A percentile compares a stretch with the other conserved stretches of the same genome.
These are phyloP conservation scores for Metschnikowia dekortorum DNA, from an alignment of 805 yeast genomes.

Conservation along the genomic window DNA sequence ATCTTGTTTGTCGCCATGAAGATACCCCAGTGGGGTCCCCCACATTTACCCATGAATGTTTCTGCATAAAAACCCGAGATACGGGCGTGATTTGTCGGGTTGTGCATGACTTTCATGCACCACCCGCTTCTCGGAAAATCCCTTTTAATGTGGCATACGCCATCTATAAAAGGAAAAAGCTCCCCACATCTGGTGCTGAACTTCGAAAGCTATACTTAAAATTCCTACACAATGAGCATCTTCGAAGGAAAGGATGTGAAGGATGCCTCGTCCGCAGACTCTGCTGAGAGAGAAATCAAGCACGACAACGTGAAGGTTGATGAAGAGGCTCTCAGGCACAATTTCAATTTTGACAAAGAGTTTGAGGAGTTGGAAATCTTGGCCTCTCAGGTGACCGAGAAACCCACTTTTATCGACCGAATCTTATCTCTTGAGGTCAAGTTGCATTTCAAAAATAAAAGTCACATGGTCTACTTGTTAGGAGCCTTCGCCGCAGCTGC, in stretches of 20 bases:
- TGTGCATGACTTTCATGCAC: slow-evolving; percentile 1
- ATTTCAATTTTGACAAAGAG: slow-evolving; percentile 32
- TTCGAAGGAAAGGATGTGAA: slow-evolving; percentile 16
- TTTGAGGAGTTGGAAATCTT: slow-evolving; percentile 30
- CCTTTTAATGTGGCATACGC: not conserved
- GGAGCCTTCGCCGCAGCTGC: slow-evolving; percentile 60
- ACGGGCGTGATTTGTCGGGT: slow-evolving; percentile 1
- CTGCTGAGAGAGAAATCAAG: slow-evolving; percentile 11
- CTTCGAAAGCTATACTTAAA: not conserved
- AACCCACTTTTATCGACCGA: slow-evolving; percentile 35
- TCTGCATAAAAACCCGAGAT: slow-evolving; percentile 1
- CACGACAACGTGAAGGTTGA: slow-evolving; percentile 24
- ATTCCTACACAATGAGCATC: slow-evolving; percentile 12
- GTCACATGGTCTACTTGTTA: slow-evolving; percentile 39
- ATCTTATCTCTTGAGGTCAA: slow-evolving; percentile 33
- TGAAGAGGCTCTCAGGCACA: slow-evolving; percentile 25
- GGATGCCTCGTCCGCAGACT: slow-evolving; percentile 18
- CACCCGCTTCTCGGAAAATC: not conserved
- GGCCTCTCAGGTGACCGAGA: slow-evolving; percentile 25
- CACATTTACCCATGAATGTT: not conserved
- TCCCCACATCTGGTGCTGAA: not conserved
- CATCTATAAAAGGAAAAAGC: not conserved
- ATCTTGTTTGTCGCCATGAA: not conserved
- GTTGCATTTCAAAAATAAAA: slow-evolving; percentile 42
- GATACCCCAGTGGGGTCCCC: slow-evolving; percentile 1